Evolutionary conservation across 2,329 filamentous ascomycete genomes (phyloP).

Genomic region (Xylariales sp.): DNA sequence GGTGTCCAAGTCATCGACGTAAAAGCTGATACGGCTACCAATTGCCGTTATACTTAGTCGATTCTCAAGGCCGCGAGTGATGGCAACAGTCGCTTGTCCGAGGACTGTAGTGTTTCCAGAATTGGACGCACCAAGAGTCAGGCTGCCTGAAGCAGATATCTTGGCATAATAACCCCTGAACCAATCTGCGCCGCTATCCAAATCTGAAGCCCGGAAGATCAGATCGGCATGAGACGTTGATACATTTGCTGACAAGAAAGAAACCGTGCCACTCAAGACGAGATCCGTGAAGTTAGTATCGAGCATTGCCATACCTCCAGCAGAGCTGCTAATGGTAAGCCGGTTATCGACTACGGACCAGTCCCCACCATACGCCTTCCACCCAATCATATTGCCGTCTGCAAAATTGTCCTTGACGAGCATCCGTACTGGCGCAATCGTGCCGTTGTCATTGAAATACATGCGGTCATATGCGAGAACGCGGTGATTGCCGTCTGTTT

Average conservation of each 20-base stretch:
- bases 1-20: not conserved
- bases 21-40: not conserved
- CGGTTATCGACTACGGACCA: constrained; percentile 23
- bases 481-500: constrained; percentile 40
- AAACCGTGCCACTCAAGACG: constrained; percentile 22
- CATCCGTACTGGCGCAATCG: constrained; percentile 39
- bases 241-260: not conserved
- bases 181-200: not conserved
- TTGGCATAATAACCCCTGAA: constrained; percentile 3
- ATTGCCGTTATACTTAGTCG: not conserved
- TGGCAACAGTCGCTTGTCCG: not conserved
- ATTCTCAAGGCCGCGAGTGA: not conserved
- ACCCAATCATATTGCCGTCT: constrained; percentile 33
- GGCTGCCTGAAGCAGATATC: not conserved
- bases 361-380: constrained; percentile 24
- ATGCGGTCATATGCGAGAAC: constrained; percentile 43
- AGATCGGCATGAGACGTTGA: not conserved
- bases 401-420: constrained; percentile 38
- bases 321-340: constrained; percentile 17
- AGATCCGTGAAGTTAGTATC: constrained; percentile 33
- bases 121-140: not conserved
- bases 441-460: constrained; percentile 38
- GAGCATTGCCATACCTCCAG: constrained; percentile 24
- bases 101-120: not conserved
- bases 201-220: constrained; percentile 1